A percentile compares a stretch with the other conserved stretches of the same genome.
phyloP scores from a whole-genome alignment of 805 yeast species.

The Lipomyces kockii region DNA sequence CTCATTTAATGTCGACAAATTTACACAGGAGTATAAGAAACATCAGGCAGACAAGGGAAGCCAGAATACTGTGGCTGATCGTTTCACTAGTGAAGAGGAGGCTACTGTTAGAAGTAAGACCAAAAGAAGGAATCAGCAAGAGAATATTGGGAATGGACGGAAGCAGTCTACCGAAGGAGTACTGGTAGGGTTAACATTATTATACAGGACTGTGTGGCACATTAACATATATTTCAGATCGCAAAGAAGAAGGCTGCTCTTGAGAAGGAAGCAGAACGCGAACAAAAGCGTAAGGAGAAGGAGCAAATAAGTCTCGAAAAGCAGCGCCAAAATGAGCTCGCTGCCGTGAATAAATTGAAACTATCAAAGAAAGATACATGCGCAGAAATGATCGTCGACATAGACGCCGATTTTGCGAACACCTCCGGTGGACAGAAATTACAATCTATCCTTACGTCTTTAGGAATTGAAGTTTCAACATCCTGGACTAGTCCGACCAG shows the following conservation, averaged over 20 bases:
- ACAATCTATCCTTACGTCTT: not conserved
- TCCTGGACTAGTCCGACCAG: slow-evolving; percentile 25
- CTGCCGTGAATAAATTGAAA: slow-evolving; percentile 26
- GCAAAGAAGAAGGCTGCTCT: not conserved
- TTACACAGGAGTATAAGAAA: not conserved
- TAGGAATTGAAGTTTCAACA: slow-evolving; percentile 16
- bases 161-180: not conserved
- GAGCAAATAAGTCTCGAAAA: slow-evolving; percentile 24
- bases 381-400: slow-evolving; percentile 36
- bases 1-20: not conserved
- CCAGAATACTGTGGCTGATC: not conserved
- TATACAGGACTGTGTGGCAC: not conserved
- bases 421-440: slow-evolving; percentile 23
- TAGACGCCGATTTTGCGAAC: slow-evolving; percentile 22
- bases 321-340: slow-evolving; percentile 25
- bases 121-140: not conserved
- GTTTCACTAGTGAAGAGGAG: not conserved
- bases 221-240: not conserved
- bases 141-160: not conserved
- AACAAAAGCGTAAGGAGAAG: slow-evolving; percentile 16
- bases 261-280: slow-evolving; percentile 15
- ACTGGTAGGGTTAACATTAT: not conserved
- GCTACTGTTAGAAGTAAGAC: not conserved
- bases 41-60: not conserved
- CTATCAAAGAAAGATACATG: slow-evolving; percentile 19